Percentiles rank a stretch among this genome's conserved stretches.
phyloP scores from a whole-genome alignment of 208 protist genomes.

The Trypanosoma platydactyli region DNA sequence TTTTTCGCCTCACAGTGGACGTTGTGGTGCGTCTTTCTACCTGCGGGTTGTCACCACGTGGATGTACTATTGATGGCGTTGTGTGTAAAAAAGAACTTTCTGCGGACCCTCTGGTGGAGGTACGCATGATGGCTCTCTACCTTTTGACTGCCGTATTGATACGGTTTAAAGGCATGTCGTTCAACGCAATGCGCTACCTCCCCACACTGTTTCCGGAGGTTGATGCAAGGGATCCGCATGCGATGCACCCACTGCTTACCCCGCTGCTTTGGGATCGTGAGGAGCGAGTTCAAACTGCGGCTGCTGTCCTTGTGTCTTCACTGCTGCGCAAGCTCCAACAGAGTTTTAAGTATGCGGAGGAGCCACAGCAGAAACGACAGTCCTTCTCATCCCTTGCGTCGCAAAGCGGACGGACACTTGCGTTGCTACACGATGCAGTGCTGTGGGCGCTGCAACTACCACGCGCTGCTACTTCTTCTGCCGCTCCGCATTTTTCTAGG shows the following conservation, averaged over 20 bases:
- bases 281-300: slow-evolving; percentile 35
- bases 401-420: slow-evolving; percentile 53
- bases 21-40: slow-evolving; percentile 28
- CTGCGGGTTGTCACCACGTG: not conserved
- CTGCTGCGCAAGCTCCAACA: slow-evolving; percentile 61
- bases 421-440: slow-evolving; percentile 57
- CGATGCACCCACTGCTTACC: slow-evolving; percentile 64
- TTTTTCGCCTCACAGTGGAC: slow-evolving; percentile 22
- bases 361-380: slow-evolving; percentile 47
- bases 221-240: slow-evolving; percentile 37
- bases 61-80: not conserved
- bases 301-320: slow-evolving; percentile 32
- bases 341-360: slow-evolving; percentile 75
- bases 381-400: slow-evolving; percentile 72
- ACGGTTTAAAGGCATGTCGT: slow-evolving; percentile 54
- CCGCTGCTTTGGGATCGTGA: slow-evolving; percentile 52
- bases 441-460: slow-evolving; percentile 42
- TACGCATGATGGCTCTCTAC: slow-evolving; percentile 47
- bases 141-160: slow-evolving; percentile 45
- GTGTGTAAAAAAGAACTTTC: not conserved
- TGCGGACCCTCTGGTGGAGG: slow-evolving; percentile 18
- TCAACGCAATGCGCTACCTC: slow-evolving; percentile 57
- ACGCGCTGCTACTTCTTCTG: not conserved
- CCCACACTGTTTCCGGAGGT: slow-evolving; percentile 69
- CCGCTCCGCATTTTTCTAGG: not conserved